Conservation (phyloP, 2,329 filamentous ascomycete species). For the Tricladium varicosporioides region DNA sequence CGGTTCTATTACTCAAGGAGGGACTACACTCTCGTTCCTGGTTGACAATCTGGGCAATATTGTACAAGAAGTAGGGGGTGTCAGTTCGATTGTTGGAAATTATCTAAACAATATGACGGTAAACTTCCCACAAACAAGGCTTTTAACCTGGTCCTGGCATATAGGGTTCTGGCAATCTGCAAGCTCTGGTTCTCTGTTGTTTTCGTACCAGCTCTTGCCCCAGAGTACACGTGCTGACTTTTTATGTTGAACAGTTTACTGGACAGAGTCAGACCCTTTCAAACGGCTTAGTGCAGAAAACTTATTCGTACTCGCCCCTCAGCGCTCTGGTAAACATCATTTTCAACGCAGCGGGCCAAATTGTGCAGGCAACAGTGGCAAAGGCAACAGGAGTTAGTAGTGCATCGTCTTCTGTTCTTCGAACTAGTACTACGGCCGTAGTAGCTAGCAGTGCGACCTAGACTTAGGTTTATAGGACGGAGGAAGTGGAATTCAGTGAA, state of each 20-base stretch:
- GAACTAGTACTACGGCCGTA: constrained; percentile 2
- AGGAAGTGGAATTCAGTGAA: too few relatives aligned
- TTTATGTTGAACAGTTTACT: constrained; percentile 33
- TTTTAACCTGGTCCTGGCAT: too few relatives aligned
- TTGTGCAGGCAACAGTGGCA: constrained; percentile 47
- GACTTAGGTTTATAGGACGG: too few relatives aligned
- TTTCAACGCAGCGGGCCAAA: constrained; percentile 52
- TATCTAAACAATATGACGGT: constrained; percentile 57
- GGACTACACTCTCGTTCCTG: constrained; percentile 52
- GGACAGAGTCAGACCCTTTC: constrained; percentile 29
- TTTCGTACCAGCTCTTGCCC: too few relatives aligned
- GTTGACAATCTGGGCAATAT: constrained; percentile 63
- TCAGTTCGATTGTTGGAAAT: constrained; percentile 56
- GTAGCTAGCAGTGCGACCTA: not conserved
- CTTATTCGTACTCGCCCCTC: constrained; percentile 49
- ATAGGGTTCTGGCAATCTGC: too few relatives aligned
- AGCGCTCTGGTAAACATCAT: constrained; percentile 53
- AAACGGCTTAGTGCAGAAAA: constrained; percentile 45
- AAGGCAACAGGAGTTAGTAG: constrained; percentile 16
- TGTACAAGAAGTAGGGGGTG: constrained; percentile 54
- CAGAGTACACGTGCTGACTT: too few relatives aligned
- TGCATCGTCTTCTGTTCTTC: not conserved
- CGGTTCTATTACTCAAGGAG: constrained; percentile 56
- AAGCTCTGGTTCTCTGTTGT: too few relatives aligned
- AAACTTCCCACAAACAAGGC: not conserved